Base-by-base conservation (phyloP, 2,329 filamentous ascomycete species). In the Penicillium decumbens region DNA sequence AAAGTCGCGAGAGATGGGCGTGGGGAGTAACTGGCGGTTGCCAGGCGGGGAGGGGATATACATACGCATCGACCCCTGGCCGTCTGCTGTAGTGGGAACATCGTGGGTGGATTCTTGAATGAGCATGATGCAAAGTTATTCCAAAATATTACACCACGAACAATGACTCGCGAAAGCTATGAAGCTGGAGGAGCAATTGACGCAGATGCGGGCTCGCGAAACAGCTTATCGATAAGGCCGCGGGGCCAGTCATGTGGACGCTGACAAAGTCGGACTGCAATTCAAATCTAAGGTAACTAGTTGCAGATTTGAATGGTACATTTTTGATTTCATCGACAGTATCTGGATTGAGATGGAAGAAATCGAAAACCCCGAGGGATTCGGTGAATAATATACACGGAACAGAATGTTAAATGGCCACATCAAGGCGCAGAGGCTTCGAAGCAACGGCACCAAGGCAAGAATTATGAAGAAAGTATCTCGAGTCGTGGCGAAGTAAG, bases 11-110 rank as follows among this genome's bases (percentile, higher is more conserved):
- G 28, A 35, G 23, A 23, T 18, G 18, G 24, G 25, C 32, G 13
- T 32, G 13, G 15, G 12, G 18, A 35, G 24, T 10, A 35, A 18
- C n/a, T 35, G 35, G 24, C n/a, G 18, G 20, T 23, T 23, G 20
- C 20, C 3, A 1, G n/a, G 1, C 18, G 5, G 23, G 6, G 20
- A 6, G 12, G 4, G 20, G 25, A 20, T 30, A 13, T 51, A 59
- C 63, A 53, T 67, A 72, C 69, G 67, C 69, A 72, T 72, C 35
- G 52, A 59, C 23, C 69, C 69, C 46, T 63, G 58, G 35, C 67
- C 69, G 49, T 66, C 69, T n/a, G 65, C 69, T 44, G 56, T 65
- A 49, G 68, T 72, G 37, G 64, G 63, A 15, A 72, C 69, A 64
- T 72, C 69, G 47, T 66, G 55, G 46, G 61, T 55, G 27, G 58